A percentile compares a stretch with the other conserved stretches of the same genome.
Evolutionary conservation across 495 filamentous ascomycete species (phyloP).

Genomic region (Penicillium pulvis): DNA sequence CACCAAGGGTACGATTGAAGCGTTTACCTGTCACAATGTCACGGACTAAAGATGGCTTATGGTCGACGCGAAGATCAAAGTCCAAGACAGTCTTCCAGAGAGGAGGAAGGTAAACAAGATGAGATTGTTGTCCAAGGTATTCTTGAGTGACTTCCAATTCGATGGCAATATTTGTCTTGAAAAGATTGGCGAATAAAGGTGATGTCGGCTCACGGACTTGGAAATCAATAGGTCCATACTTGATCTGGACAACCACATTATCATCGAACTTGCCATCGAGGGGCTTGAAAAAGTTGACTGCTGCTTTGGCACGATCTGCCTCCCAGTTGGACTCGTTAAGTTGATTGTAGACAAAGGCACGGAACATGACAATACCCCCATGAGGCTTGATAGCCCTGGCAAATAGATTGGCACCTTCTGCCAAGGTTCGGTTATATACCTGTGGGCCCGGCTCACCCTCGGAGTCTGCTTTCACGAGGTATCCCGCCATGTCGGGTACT

Average conservation of each 20-base stretch:
- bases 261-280: slow-evolving; percentile 69
- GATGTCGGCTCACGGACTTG: slow-evolving; percentile 71
- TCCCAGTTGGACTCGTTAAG: slow-evolving; percentile 60
- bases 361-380: slow-evolving; percentile 67
- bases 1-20: slow-evolving; percentile 59
- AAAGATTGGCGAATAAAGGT: slow-evolving; percentile 66
- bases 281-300: slow-evolving; percentile 65
- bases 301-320: slow-evolving; percentile 68
- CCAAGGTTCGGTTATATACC: slow-evolving; percentile 68
- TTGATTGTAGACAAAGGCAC: slow-evolving; percentile 72
- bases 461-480: slow-evolving; percentile 71
- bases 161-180: slow-evolving; percentile 59
- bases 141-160: slow-evolving; percentile 70
- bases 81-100: slow-evolving; percentile 68
- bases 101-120: slow-evolving; percentile 66
- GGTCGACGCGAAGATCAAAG: slow-evolving; percentile 65
- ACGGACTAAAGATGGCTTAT: slow-evolving; percentile 51
- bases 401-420: slow-evolving; percentile 73
- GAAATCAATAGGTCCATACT: slow-evolving; percentile 76
- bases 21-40: slow-evolving; percentile 61
- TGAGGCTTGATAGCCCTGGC: slow-evolving; percentile 60
- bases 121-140: slow-evolving; percentile 71
- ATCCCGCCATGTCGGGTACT: slow-evolving; percentile 69
- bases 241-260: slow-evolving; percentile 73
- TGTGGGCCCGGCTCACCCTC: slow-evolving; percentile 72